Percentiles rank a stretch among this genome's conserved stretches.
Evolutionary conservation across 495 filamentous ascomycete genomes (phyloP).

Genomic region (Clavariopsis aquatica): DNA sequence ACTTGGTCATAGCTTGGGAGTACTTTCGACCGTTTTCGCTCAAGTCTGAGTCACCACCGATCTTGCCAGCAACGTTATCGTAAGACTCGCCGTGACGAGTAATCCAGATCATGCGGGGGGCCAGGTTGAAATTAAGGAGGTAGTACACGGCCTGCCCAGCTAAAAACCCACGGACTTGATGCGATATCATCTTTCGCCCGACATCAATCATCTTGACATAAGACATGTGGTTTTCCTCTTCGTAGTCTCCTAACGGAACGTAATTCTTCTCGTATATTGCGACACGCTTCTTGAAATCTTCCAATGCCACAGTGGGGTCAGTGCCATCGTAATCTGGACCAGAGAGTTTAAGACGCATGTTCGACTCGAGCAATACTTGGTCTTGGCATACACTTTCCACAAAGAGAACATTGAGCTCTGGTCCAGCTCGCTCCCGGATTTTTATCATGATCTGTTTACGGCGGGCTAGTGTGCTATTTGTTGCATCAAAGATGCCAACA

Average conservation of each 20-base stretch:
- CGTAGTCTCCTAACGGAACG: slow-evolving; percentile 84
- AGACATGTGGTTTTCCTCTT: slow-evolving; percentile 83
- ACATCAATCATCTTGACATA: slow-evolving; percentile 99
- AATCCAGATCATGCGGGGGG: slow-evolving; percentile 96
- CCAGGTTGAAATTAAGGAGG: slow-evolving; percentile 91
- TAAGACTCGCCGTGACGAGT: slow-evolving; percentile 85
- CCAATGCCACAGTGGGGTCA: slow-evolving; percentile 78
- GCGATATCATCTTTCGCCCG: slow-evolving; percentile 86
- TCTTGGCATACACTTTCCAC: slow-evolving; percentile 93
- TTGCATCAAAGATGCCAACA: slow-evolving; percentile 97
- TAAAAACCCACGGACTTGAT: slow-evolving; percentile 88
- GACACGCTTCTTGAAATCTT: slow-evolving; percentile 93
- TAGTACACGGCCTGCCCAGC: slow-evolving; percentile 89
- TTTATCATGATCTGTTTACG: slow-evolving; percentile 79
- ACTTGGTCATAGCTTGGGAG: slow-evolving; percentile 68
- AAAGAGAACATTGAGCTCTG: slow-evolving; percentile 84
- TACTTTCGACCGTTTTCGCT: slow-evolving; percentile 74
- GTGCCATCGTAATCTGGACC: slow-evolving; percentile 95
- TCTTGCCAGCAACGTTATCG: slow-evolving; percentile 77
- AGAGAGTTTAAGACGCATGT: slow-evolving; percentile 97
- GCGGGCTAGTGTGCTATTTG: slow-evolving; percentile 88
- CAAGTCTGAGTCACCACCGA: slow-evolving; percentile 82
- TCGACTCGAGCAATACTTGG: slow-evolving; percentile 79
- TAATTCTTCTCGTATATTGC: slow-evolving; percentile 91
- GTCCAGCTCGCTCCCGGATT: slow-evolving; percentile 80